These are phyloP conservation scores for Hyaloperonospora arabidopsidis DNA, from an alignment of 352 stramenopile species.

Conservation along the genomic window DNA sequence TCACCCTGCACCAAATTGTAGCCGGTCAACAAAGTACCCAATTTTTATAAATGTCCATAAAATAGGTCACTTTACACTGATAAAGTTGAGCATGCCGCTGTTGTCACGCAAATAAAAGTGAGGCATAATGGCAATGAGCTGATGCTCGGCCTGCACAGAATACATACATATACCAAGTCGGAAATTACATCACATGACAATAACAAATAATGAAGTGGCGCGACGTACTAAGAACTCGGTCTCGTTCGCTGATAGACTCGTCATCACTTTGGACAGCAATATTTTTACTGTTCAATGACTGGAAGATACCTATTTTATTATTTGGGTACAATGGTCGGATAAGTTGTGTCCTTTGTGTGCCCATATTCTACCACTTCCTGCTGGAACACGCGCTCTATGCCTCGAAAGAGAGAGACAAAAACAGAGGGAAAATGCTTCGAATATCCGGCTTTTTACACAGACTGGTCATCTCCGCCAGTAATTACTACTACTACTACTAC, in stretches of 20 bases:
- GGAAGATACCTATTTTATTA: neutral
- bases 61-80: conserved; percentile 38
- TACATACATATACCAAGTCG: neutral
- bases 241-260: conserved; percentile 47
- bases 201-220: neutral
- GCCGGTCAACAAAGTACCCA: conserved; percentile 6
- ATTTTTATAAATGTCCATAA: conserved; percentile 5
- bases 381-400: neutral
- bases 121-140: conserved; percentile 81
- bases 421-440: neutral
- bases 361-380: neutral
- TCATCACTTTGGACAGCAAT: conserved; percentile 10
- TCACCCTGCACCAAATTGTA: conserved; percentile 47
- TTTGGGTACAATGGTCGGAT: neutral
- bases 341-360: no score
- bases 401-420: neutral
- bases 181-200: no score
- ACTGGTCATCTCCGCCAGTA: no score
- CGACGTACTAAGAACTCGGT: conserved; percentile 69
- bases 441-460: no score
- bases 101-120: conserved; percentile 81
- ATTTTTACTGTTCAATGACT: neutral
- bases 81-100: conserved; percentile 70
- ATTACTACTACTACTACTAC: no score
- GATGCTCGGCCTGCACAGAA: conserved; percentile 65